A percentile compares a stretch with the other conserved stretches of the same genome.
phyloP scores from a whole-genome alignment of 305 asterid genomes.

The Rubia peregrina region DNA sequence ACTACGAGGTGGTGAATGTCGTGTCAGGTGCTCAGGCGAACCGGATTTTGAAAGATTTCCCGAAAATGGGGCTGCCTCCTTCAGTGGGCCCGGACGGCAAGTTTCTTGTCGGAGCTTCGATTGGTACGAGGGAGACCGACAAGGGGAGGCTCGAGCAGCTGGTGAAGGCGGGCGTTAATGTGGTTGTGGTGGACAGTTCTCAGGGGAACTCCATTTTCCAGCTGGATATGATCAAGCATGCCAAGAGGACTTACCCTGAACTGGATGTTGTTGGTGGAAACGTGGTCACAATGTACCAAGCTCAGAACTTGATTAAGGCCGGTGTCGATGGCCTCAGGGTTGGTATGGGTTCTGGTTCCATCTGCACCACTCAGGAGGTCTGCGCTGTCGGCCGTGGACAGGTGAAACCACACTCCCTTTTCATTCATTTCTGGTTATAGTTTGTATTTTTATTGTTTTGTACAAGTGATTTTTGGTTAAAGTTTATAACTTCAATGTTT shows the following conservation, averaged over 20 bases:
- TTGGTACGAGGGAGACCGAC: constrained; percentile 86
- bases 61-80: constrained; percentile 79
- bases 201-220: constrained; percentile 88
- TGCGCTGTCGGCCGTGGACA: constrained; percentile 99
- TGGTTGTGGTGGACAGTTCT: constrained; percentile 78
- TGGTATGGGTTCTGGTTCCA: constrained; percentile 99
- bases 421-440: neutral
- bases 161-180: constrained; percentile 80
- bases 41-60: constrained; percentile 50
- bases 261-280: constrained; percentile 90
- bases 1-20: constrained; percentile 48
- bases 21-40: constrained; percentile 48
- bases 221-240: constrained; percentile 79
- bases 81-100: constrained; percentile 58
- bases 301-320: constrained; percentile 81
- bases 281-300: constrained; percentile 76
- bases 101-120: constrained; percentile 81
- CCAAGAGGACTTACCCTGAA: constrained; percentile 57
- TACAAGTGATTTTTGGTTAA: no score
- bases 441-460: neutral
- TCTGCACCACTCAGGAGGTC: constrained; percentile 96
- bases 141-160: constrained; percentile 79
- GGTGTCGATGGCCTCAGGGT: constrained; percentile 94
- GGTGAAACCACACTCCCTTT: constrained; percentile 28
- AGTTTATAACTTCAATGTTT: no score